phyloP scores from a whole-genome alignment of 2,329 filamentous ascomycete genomes.

The Exserohilum rostratum region DNA sequence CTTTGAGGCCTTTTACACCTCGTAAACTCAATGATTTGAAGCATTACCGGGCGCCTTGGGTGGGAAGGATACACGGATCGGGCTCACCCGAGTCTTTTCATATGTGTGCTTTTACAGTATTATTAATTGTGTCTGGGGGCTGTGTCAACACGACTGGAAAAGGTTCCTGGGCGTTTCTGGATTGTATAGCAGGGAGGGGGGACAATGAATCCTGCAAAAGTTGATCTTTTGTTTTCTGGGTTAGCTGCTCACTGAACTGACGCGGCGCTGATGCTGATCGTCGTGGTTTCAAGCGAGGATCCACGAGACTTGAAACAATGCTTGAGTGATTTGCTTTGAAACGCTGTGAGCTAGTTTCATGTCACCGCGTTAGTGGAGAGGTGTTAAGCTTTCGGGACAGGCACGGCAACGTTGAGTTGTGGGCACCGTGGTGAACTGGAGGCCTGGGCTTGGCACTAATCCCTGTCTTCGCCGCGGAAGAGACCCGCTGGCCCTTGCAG shows the following conservation, averaged over 20 bases:
- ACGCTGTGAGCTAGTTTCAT: background rate
- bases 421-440: background rate
- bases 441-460: slow-evolving; percentile 13
- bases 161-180: slow-evolving; percentile 19
- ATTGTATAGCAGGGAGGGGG: slow-evolving; percentile 13
- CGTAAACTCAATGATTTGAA: slow-evolving; percentile 28
- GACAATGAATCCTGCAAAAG: slow-evolving; percentile 3
- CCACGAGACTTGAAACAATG: background rate
- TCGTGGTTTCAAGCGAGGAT: background rate
- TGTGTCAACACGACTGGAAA: slow-evolving; percentile 7
- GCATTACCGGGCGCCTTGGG: slow-evolving; percentile 34
- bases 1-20: slow-evolving; percentile 72
- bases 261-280: background rate
- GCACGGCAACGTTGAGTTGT: background rate
- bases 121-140: slow-evolving; percentile 27
- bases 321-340: background rate
- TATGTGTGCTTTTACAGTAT: slow-evolving; percentile 27
- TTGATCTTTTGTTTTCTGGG: background rate
- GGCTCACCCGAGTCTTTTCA: background rate
- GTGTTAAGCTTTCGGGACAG: slow-evolving; percentile 1
- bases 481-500: slow-evolving; percentile 18
- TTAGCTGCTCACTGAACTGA: background rate
- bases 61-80: slow-evolving; percentile 15
- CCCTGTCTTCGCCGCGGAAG: slow-evolving; percentile 25
- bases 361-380: background rate